These are phyloP conservation scores for thale cress (Arabidopsis thaliana) DNA, from an alignment of 345 rosid genomes.

Conservation along the genomic window DNA sequence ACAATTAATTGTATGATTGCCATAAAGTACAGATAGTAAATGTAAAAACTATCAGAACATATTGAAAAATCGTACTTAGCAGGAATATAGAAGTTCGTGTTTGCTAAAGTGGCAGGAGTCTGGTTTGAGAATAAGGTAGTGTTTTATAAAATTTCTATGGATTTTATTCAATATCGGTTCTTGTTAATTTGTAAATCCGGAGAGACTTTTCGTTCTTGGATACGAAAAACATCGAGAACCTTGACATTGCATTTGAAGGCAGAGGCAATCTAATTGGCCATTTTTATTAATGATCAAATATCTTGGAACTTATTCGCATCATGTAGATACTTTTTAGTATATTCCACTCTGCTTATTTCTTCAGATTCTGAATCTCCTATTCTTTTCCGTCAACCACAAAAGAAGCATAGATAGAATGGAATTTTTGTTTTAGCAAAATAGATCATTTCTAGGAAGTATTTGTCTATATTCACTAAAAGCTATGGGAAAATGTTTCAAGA, in stretches of 20 bases:
- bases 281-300: no score
- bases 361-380: not conserved
- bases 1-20: conserved; percentile 7
- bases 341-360: not conserved
- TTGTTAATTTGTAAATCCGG: no score
- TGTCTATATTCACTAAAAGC: not conserved
- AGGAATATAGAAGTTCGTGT: not conserved
- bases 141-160: no score
- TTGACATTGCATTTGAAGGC: no score
- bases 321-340: not conserved
- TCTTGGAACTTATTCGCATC: not conserved
- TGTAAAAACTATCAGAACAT: not conserved
- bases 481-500: not conserved
- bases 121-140: no score
- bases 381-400: not conserved
- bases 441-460: not conserved
- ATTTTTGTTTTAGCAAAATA: no score
- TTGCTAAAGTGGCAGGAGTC: no score
- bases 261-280: no score
- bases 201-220: no score
- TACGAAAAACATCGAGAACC: no score
- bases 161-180: no score
- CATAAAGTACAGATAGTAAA: not conserved
- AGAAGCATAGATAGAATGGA: not conserved
- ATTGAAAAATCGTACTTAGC: not conserved